Evolutionary conservation across 306 rosid genomes (phyloP).

Genomic region (Cicer cuneatum): DNA sequence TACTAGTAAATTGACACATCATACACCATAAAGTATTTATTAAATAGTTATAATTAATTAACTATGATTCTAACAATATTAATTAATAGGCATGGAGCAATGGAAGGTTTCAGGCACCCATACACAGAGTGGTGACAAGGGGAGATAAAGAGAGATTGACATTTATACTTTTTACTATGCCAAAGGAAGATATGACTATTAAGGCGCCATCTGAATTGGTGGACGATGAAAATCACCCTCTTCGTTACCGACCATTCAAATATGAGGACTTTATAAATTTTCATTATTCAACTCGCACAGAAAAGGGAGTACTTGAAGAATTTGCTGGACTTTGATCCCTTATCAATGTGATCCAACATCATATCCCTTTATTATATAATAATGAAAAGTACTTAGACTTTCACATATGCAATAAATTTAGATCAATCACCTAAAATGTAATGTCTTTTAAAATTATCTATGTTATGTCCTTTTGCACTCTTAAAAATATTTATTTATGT

Average conservation of each 20-base stretch:
- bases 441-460: no score
- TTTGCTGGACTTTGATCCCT: constrained; percentile 45
- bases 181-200: constrained; percentile 47
- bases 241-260: constrained; percentile 51
- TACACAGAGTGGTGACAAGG: constrained; percentile 55
- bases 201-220: constrained; percentile 54
- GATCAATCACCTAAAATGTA: no score
- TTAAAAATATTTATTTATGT: no score
- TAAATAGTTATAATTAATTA: neutral
- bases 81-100: constrained; percentile 61
- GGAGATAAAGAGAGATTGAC: constrained; percentile 54
- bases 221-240: constrained; percentile 52
- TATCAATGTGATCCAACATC: neutral
- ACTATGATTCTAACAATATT: neutral
- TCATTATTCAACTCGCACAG: constrained; percentile 38
- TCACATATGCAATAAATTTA: no score
- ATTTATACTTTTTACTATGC: constrained; percentile 44
- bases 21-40: no score
- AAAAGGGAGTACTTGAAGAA: constrained; percentile 42
- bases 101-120: constrained; percentile 56
- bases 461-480: no score
- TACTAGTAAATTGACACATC: no score
- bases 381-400: neutral
- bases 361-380: neutral
- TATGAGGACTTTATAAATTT: constrained; percentile 43